Conservation (phyloP, 169 alveolate genomes). For the Theileria luwenshuni region DNA sequence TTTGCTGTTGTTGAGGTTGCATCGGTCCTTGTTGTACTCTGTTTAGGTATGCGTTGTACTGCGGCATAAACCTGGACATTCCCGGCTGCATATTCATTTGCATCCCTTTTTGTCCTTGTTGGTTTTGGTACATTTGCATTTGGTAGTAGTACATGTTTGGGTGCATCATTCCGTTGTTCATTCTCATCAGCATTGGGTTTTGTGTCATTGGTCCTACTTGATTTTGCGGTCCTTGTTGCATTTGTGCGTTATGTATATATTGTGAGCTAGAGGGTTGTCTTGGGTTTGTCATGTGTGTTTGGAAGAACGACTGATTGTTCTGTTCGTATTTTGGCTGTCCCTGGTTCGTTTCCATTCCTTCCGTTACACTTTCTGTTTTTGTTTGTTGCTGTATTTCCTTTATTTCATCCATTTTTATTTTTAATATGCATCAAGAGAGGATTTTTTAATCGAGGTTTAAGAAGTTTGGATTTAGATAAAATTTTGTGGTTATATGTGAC, state of each 20-base stretch:
- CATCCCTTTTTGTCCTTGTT: slow-evolving; percentile 37
- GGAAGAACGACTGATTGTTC: not conserved
- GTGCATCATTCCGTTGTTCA: slow-evolving; percentile 28
- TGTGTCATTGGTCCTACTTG: slow-evolving; percentile 4
- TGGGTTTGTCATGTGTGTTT: not conserved
- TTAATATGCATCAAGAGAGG: slow-evolving; percentile 2
- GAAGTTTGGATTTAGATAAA: not conserved
- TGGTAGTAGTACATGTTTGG: slow-evolving; percentile 27
- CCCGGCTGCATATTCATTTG: slow-evolving; percentile 49
- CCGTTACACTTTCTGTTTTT: not conserved
- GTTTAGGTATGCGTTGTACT: slow-evolving; percentile 64
- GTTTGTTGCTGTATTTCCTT: slow-evolving; percentile 7
- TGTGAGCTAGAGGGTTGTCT: slow-evolving; percentile 11
- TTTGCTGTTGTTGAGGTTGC: slow-evolving; percentile 23
- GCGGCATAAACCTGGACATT: slow-evolving; percentile 70
- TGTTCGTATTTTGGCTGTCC: not conserved
- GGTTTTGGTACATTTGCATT: slow-evolving; percentile 60
- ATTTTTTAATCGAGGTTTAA: not conserved
- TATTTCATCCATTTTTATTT: slow-evolving; percentile 7
- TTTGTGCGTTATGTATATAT: slow-evolving; percentile 13
- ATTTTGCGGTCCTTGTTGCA: slow-evolving; percentile 29
- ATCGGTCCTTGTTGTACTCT: slow-evolving; percentile 35
- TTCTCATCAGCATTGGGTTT: slow-evolving; percentile 40
- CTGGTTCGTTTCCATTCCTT: not conserved
- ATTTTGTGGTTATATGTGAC: too few species aligned